A percentile compares a stretch with the other conserved stretches of the same genome.
Conservation (phyloP, 306 rosid genomes). For the Phaseolus lunatus region DNA sequence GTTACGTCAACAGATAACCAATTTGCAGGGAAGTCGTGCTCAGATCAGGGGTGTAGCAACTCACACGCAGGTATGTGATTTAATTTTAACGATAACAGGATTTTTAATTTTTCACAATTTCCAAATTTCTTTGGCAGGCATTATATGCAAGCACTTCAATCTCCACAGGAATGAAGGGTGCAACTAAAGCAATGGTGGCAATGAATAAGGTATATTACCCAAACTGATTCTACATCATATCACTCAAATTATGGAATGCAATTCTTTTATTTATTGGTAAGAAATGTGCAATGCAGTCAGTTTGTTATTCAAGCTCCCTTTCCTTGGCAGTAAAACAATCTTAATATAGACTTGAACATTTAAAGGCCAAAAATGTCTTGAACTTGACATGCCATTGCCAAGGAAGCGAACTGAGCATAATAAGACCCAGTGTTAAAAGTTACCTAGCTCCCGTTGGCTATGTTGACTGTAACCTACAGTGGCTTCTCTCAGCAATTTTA, state of each 20-base stretch:
- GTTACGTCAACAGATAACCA: conserved; percentile 93
- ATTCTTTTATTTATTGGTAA: not conserved
- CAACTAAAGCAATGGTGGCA: conserved; percentile 97
- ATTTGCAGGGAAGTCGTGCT: conserved; percentile 98
- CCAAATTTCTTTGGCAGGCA: conserved; percentile 64
- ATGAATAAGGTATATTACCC: conserved; percentile 79
- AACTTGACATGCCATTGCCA: not conserved
- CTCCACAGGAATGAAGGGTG: conserved; percentile 98
- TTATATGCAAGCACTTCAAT: conserved; percentile 92
- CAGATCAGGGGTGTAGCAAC: conserved; percentile 97
- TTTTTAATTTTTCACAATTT: conserved; percentile 29
- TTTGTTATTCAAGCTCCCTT: not conserved
- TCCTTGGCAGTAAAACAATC: not conserved
- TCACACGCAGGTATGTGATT: conserved; percentile 78
- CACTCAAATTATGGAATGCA: conserved; percentile 8
- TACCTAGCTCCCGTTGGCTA: conserved; percentile 5
- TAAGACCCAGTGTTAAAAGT: not conserved
- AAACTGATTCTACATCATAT: conserved; percentile 28
- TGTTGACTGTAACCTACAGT: conserved; percentile 15
- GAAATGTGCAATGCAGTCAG: conserved; percentile 15
- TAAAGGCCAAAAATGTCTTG: not conserved
- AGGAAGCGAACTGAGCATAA: conserved; percentile 24
- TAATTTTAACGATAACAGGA: not conserved
- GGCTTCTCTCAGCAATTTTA: conserved; percentile 8
- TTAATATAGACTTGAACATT: not conserved